These are phyloP conservation scores for Colletotrichum costaricense DNA, from an alignment of 2,329 filamentous ascomycete species.

Conservation along the genomic window DNA sequence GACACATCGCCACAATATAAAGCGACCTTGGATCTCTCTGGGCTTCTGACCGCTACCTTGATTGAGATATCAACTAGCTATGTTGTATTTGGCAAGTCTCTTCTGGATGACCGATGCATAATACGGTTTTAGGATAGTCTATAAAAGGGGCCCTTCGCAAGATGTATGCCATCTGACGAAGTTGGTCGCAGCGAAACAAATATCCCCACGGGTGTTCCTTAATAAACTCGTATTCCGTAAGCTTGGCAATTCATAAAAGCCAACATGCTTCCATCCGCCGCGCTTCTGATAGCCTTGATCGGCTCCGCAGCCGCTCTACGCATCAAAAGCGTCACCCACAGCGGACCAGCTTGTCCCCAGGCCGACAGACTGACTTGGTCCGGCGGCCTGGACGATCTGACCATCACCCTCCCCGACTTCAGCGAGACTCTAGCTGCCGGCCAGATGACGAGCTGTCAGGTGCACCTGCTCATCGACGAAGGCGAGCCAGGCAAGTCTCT, in stretches of 20 bases:
- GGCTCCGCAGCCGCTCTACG: slow-evolving; percentile 4
- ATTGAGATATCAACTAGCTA: neutral
- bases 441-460: slow-evolving; percentile 39
- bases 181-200: neutral
- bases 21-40: neutral
- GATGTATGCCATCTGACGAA: neutral
- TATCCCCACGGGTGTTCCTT: neutral
- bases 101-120: neutral
- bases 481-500: slow-evolving; percentile 23
- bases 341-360: slow-evolving; percentile 26
- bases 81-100: neutral
- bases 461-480: slow-evolving; percentile 28
- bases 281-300: neutral
- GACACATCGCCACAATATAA: slow-evolving; percentile 1
- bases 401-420: slow-evolving; percentile 54
- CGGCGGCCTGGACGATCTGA: slow-evolving; percentile 38
- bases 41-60: neutral
- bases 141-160: neutral
- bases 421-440: slow-evolving; percentile 49
- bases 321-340: slow-evolving; percentile 22
- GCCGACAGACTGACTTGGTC: slow-evolving; percentile 30
- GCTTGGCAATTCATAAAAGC: too few species aligned
- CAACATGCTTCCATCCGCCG: neutral
- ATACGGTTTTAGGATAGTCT: neutral
- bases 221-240: neutral